These are phyloP conservation scores for Amanita subjunquillea DNA, from an alignment of 768 basidiomycete species.

Conservation along the genomic window DNA sequence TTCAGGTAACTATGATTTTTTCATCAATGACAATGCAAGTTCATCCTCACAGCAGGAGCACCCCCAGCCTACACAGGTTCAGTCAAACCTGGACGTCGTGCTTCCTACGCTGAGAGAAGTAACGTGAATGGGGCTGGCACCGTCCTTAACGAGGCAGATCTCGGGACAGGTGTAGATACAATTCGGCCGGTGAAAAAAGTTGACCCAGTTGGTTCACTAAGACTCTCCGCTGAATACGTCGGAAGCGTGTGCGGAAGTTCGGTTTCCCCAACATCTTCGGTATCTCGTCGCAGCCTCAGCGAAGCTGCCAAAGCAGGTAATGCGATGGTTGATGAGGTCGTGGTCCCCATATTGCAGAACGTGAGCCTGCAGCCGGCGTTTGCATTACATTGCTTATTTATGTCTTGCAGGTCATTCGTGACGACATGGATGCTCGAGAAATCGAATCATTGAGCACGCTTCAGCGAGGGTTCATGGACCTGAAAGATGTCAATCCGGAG, in stretches of 20 bases:
- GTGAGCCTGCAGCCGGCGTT: constrained; percentile 30
- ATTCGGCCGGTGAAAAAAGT: constrained; percentile 92
- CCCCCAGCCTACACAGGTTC: constrained; percentile 72
- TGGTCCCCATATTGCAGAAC: constrained; percentile 68
- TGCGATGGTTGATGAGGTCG: constrained; percentile 71
- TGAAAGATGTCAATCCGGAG: constrained; percentile 74
- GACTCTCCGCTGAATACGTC: constrained; percentile 72
- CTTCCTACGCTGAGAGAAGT: constrained; percentile 73
- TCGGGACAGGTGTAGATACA: constrained; percentile 84
- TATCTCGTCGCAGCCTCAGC: constrained; percentile 38
- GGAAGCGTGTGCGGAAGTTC: constrained; percentile 51
- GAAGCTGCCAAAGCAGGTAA: constrained; percentile 57
- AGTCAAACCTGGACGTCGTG: constrained; percentile 49
- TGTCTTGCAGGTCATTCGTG: constrained; percentile 48
- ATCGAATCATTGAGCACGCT: constrained; percentile 88
- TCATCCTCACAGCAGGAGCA: constrained; percentile 25
- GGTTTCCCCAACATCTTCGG: constrained; percentile 39
- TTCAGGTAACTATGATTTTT: constrained; percentile 23
- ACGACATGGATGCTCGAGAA: constrained; percentile 83
- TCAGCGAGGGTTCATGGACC: constrained; percentile 78
- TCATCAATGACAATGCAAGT: background rate
- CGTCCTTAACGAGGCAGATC: constrained; percentile 66
- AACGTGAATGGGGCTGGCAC: constrained; percentile 57
- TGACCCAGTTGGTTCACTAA: constrained; percentile 66
- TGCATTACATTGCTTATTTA: constrained; percentile 1